Base-by-base conservation (phyloP, 2,329 filamentous ascomycete species). In the Cadophora malorum region DNA sequence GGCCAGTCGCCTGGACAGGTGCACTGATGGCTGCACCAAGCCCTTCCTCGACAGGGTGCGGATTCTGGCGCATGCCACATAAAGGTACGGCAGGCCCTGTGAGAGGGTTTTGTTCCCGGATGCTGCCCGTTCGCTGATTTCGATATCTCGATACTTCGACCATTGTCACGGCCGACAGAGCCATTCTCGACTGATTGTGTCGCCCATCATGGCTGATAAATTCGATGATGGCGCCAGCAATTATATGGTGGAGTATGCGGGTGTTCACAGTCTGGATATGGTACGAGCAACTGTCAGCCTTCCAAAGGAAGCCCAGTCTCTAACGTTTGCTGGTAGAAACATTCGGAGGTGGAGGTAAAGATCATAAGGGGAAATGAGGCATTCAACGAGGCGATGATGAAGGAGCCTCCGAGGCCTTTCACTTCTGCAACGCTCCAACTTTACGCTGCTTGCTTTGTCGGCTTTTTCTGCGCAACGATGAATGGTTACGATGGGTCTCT, bases 351-450 rank as follows among this genome's bases (percentile, higher is more conserved):
- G 52, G 74, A 75, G 64, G 71, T 75, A 71, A 84, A 81, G 72
- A 79, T 84, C 67, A 79, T 87, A 72, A 79, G 74, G 28, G 85
- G 85, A 69, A 83, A 82, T 71, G 83, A 85, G 71, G 84, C 84
- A 61, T 86, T 83, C 77, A 82, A 84, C 71, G 83, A 87, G 76
- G 86, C 86, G 25, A 80, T 84, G 76, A 74, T 85, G 73, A 83
- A 84, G 77, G 85, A 87, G 73, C 82, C 83, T 9, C 81, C 83
- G 28, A 77, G 71, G 45, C 77, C 81, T 55, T 83, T 79, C 75
- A 80, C 80, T 38, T 76, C 69, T 41, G 69, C 76, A 47, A 81
- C 82, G 55, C 63, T 81, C 66, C 70, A 82, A 71, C 76, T 83
- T 70, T 84, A 84, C 69, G 69, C 71, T 64, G 81, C 81, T 73